Conservation (phyloP, 2,329 filamentous ascomycete genomes). For the Alternaria triticina region DNA sequence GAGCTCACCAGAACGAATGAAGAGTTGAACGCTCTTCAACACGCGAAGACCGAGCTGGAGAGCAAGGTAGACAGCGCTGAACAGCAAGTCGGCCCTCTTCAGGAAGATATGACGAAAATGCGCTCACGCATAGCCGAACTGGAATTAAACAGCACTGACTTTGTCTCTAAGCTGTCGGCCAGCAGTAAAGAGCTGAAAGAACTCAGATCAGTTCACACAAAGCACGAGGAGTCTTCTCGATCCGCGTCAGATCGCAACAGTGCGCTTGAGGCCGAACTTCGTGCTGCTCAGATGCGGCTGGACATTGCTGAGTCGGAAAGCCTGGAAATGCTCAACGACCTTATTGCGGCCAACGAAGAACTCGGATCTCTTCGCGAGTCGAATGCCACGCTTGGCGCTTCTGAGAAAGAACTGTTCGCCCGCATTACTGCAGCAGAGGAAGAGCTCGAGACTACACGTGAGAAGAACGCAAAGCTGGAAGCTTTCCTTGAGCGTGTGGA, state of each 20-base stretch:
- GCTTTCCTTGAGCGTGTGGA: conserved; percentile 40
- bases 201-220: conserved; percentile 15
- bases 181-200: conserved; percentile 18
- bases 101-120: conserved; percentile 23
- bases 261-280: conserved; percentile 28
- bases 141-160: conserved; percentile 26
- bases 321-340: conserved; percentile 19
- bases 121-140: conserved; percentile 19
- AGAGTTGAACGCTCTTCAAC: conserved; percentile 21
- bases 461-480: conserved; percentile 42
- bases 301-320: conserved; percentile 31
- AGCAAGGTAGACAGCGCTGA: conserved; percentile 14
- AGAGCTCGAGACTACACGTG: conserved; percentile 35
- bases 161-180: conserved; percentile 23
- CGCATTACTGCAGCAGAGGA: conserved; percentile 41
- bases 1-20: conserved; percentile 2
- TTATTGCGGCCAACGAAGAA: conserved; percentile 36
- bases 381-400: conserved; percentile 34
- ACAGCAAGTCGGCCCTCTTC: conserved; percentile 12
- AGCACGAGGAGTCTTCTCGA: conserved; percentile 17
- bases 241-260: conserved; percentile 2
- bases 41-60: conserved; percentile 16
- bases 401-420: conserved; percentile 35
- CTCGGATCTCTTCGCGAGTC: conserved; percentile 32
- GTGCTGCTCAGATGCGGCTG: conserved; percentile 28